Base-by-base conservation (phyloP, 495 filamentous ascomycete genomes). In the Penicillium paradoxum region DNA sequence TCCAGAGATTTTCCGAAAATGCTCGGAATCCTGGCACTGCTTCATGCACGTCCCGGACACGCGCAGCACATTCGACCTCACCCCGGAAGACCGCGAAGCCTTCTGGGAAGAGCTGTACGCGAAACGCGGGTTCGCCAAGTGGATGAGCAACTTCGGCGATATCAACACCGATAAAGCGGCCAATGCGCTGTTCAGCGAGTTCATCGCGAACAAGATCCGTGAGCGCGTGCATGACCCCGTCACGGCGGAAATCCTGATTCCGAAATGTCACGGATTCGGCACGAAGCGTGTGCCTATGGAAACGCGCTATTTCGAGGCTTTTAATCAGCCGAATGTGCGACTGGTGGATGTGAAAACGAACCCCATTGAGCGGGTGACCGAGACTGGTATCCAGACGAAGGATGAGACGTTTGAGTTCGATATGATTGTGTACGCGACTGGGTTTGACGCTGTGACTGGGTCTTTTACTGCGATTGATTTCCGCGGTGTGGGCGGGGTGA, bases 231-330 rank as follows among this genome's bases (percentile, higher is more conserved):
- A 71, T 1, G 76, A 83, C 53, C 73, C 77, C 0, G 51, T 49
- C 6, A 71, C 70, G 30, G 65, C 69, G 3, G 75, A 79, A 48
- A 69, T 72, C 11, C 72, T 83, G 9, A 76, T 75, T 19, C 80
- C 79, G 2, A 64, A 68, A n/a, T 70, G 72, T 9, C 72, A 81
- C 56, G 65, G 68, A 4, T 81, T 76, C 50, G 78, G 78, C 7
- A 76, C 73, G 1, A 75, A 77, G 57, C 72, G 80, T 2, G 66
- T 72, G 11, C 70, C 67, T 1, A 68, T 81, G 3, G 78, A 82
- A 57, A 69, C 72, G 37, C 64, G 73, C 32, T 82, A 76, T 57
- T 83, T 78, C 52, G 80, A 83, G 53, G 55, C 67, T 18, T 72
- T 71, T 55, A 80, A 82, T 57, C 59, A 69, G 54, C 63, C 65